Base-by-base conservation (phyloP, 306 rosid genomes). In the Heteromeles arbutifolia region DNA sequence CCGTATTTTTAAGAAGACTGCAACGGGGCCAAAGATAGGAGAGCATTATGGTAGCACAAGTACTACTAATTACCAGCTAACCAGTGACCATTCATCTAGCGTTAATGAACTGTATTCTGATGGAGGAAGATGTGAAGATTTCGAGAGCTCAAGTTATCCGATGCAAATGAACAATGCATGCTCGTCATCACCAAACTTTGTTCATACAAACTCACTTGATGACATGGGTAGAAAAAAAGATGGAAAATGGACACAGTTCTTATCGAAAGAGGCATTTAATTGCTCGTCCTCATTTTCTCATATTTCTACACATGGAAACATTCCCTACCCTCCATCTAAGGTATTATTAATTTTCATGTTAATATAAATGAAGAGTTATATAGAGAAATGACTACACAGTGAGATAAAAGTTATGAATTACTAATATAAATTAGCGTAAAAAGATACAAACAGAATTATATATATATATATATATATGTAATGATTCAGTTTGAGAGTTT, bases 271-370 rank as follows among this genome's bases (percentile, higher is more conserved):
- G 2, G 77, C 87, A n/a, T 85, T 81, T 41, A 80, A 72, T 75
- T 74, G 67, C 25, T 77, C 81, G 14, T 77, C 76, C 41, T 18
- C 62, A 2, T 37, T 44, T 43, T 74, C 87, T 50, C 89, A 24
- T 86, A 34, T 76, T 88, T 69, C 86, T 43, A 81, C 82, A 70
- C 82, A 85, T 72, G 92, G 87, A 72, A 70, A 78, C 74, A 78
- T 84, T 14, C 17, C 96, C 43, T 90, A 84, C 85, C 91, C 93
- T 82, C 95, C 96, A 39, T 90, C 95, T 72, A 90, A 86, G 97
- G 97, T 93, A 77, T 25, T 52, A 6, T 2, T 69, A 13, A 69
- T 48, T 11, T 57, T 21, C 26, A 25, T 11, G 0, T 57, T 19
- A 12, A 57, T 22, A 57, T 57, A 22, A 22, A 57, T 34, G 8